Evolutionary conservation across 2,329 filamentous ascomycete species (phyloP), one percentile per base, ranked within the genome.

Genomic region (Calycina marina): DNA sequence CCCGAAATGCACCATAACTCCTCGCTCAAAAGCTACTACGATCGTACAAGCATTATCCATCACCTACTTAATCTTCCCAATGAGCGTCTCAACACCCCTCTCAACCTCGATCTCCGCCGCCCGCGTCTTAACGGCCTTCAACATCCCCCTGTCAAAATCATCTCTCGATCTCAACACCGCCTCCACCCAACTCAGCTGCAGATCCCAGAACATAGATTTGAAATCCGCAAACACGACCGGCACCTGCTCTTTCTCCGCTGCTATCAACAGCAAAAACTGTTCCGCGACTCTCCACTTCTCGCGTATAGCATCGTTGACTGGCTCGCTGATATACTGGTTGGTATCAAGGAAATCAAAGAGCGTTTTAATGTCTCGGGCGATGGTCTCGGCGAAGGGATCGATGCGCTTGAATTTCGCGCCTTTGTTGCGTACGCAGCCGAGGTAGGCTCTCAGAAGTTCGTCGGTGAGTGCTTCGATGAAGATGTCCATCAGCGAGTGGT

Each of bases 101-200:
- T 80, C 77, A 2, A 86, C 75, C 37, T 80, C 76, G 44, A 93
- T 70, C 56, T 84, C 81, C 5, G 84, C 86, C n/a, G 86, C 88
- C 52, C 77, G 72, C 2, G 75, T 74, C 64, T 96, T 96, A 30
- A 96, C 78, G 12, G 73, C 69, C 51, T 84, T 90, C 41, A 96
- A 57, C 81, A 96, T 84, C 38, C 72, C 69, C 44, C 88, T 67
- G 56, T 96, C 90, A 58, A 93, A 96, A 60, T 98, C 90, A 56
- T 98, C 90, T 45, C 92, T 67, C 2, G 75, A 67, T 44, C 86
- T 69, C 41, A 98, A 53, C 29, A 93, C 88, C 5, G 82, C 79
- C 63, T 98, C 92, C 5, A 98, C 85, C 90, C 90, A 98, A 28
- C 76, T 78, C 37, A 96, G 76, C 55, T 92, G 84, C 52, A 96